A percentile compares a stretch with the other conserved stretches of the same genome.
These are phyloP conservation scores for Cymbopogon citratus DNA, from an alignment of 176 grass and related monocot genomes.

Conservation along the genomic window DNA sequence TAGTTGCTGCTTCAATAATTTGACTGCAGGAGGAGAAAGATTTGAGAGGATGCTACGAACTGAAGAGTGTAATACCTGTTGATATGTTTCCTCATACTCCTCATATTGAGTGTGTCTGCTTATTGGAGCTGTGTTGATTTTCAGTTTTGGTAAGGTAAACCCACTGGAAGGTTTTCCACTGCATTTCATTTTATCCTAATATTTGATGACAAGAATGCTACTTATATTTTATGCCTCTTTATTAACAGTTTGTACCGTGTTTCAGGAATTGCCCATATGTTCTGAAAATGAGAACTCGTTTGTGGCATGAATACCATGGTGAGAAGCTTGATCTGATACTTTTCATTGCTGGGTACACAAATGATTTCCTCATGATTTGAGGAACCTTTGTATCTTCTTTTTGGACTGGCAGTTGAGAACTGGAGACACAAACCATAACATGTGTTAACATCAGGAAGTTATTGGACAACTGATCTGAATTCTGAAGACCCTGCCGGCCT, in stretches of 20 bases:
- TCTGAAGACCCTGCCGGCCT: not conserved
- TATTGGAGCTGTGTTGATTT: conserved; percentile 59
- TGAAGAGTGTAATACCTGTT: conserved; percentile 71
- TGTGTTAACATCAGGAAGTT: not conserved
- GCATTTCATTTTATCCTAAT: not conserved
- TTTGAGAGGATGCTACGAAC: conserved; percentile 61
- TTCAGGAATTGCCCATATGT: not conserved
- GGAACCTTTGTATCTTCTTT: not conserved
- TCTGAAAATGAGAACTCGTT: not conserved
- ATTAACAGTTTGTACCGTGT: not conserved
- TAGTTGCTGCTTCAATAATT: conserved; percentile 21
- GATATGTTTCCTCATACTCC: conserved; percentile 98
- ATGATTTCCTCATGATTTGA: not conserved
- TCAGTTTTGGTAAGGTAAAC: not conserved
- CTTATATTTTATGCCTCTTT: not conserved
- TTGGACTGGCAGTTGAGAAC: not conserved
- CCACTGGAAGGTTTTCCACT: conserved; percentile 10
- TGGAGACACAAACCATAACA: not conserved
- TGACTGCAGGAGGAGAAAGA: conserved; percentile 47
- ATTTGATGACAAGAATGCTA: not conserved
- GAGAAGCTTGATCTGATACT: conserved; percentile 10
- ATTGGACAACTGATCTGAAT: not conserved
- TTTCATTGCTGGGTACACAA: not conserved
- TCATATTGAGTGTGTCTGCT: conserved; percentile 93
- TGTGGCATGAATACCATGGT: not conserved